Base-by-base conservation (phyloP, 768 basidiomycete species). In the Fomitopsis pulvina region DNA sequence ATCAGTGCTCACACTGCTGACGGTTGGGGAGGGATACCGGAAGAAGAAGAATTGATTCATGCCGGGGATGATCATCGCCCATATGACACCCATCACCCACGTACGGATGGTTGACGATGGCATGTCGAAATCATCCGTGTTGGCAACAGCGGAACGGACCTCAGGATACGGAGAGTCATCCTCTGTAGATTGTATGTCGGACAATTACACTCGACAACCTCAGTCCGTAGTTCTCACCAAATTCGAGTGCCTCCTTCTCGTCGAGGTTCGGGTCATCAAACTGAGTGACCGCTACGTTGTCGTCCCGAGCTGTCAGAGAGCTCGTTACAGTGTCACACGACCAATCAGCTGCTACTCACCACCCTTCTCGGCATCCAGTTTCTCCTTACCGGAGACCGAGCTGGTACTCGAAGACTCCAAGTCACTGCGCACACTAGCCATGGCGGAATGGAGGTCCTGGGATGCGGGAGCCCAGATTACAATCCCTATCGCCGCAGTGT, bases 41-140 rank as follows among this genome's bases (percentile, higher is more conserved):
- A 87, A 86, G 73, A 78, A 83, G 68, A 87, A 83, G 68, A 87
- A 85, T 53, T 85, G 86, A 59, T 89, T 86, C 45, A 80, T 65
- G 29, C 79, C 80, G 10, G 80, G 76, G 39, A 82, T 72, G 22
- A 81, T 45, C 41, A 77, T 71, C 4, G 80, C 73, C 72, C 76
- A 82, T 16, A 72, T 61, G 24, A 79, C 45, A 28, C 80, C 77
- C 41, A 82, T 68, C 37, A 79, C 55, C 68, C 68, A 69, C 11
- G 57, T 57, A 22, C 68, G 65, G 20, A 69, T 51, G 3, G 80
- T 79, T 18, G 75, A 71, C 22, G 72, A 71, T 22, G 78, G 77
- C 72, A 83, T 80, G 24, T 68, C 66, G 10, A 77, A 74, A 57
- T 83, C 81, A 58, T 85, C 82, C 21, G 73, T 76, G 60, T 83